These are phyloP conservation scores for Colletotrichum cordylinicola DNA, from an alignment of 2,329 filamentous ascomycete species.

Conservation along the genomic window DNA sequence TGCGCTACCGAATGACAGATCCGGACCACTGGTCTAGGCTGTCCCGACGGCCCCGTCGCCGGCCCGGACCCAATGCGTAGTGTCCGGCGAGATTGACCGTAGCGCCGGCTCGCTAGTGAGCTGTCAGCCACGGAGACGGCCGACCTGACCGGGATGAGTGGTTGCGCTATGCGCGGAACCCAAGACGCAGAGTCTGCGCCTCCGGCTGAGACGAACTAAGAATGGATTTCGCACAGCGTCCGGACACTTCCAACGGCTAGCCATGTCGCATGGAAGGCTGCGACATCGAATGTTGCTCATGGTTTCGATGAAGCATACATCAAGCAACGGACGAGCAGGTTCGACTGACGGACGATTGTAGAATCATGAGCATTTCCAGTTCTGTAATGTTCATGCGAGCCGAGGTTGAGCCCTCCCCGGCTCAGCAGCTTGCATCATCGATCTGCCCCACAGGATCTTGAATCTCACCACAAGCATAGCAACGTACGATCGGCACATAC, in stretches of 20 bases:
- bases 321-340: not conserved
- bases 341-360: too few species aligned
- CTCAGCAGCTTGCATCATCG: not conserved
- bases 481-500: slow-evolving; percentile 5
- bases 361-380: not conserved
- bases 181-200: not conserved
- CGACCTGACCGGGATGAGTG: not conserved
- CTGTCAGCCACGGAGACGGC: not conserved
- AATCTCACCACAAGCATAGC: not conserved
- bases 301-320: not conserved
- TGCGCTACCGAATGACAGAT: not conserved
- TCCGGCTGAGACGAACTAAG: not conserved
- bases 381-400: not conserved
- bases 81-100: not conserved
- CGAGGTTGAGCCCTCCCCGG: not conserved
- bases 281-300: not conserved
- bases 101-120: not conserved
- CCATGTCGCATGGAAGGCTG: not conserved
- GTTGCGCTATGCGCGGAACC: not conserved
- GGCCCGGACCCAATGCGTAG: not conserved
- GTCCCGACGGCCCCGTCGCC: not conserved
- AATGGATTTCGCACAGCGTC: not conserved
- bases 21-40: not conserved
- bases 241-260: not conserved
- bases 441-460: slow-evolving; percentile 4